phyloP scores from a whole-genome alignment of 305 asterid genomes.

The Withania somnifera region DNA sequence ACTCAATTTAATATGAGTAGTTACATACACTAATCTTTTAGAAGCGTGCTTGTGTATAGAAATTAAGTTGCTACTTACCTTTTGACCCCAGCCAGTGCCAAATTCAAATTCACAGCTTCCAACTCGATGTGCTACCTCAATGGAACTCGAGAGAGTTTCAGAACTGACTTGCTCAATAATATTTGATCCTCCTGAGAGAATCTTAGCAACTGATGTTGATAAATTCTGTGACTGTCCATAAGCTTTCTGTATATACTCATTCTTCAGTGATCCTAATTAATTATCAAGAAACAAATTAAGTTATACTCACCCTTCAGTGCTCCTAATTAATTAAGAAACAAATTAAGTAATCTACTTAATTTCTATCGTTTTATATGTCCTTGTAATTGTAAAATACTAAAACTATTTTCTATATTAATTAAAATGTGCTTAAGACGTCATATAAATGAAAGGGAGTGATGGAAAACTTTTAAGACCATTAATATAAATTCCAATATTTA shows the following conservation, averaged over 20 bases:
- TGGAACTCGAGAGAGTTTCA: not conserved
- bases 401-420: not conserved
- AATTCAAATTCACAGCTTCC: constrained; percentile 23
- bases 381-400: not conserved
- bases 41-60: no score
- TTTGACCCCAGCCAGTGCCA: constrained; percentile 25
- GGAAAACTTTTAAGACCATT: not conserved
- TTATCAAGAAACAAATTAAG: not conserved
- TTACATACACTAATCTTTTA: no score
- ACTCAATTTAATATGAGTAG: no score
- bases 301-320: not conserved
- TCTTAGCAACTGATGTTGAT: constrained; percentile 1
- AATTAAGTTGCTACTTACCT: not conserved
- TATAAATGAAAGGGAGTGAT: not conserved
- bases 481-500: no score
- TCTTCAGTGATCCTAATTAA: constrained; percentile 6
- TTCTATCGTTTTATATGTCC: not conserved
- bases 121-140: constrained; percentile 22
- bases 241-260: constrained; percentile 4
- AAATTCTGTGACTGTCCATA: constrained; percentile 17
- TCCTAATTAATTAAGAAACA: not conserved
- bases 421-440: not conserved
- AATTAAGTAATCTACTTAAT: not conserved
- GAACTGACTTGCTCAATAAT: not conserved
- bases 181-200: constrained; percentile 4